phyloP scores from a whole-genome alignment of 352 stramenopile species.

The Pythium sp. region DNA sequence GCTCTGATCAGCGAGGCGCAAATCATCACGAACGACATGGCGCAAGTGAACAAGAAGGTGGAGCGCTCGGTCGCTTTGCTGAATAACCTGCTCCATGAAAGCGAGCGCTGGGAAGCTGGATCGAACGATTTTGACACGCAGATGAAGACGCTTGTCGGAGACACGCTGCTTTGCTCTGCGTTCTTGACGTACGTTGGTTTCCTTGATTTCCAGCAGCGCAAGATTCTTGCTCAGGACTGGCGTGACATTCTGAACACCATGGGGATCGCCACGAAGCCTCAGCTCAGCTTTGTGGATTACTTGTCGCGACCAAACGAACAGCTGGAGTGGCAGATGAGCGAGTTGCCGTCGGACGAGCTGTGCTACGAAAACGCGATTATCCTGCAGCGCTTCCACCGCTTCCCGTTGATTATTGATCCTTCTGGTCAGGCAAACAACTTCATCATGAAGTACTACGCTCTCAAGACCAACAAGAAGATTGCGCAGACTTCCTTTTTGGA shows the following conservation, averaged over 20 bases:
- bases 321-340: conserved; percentile 93
- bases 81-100: conserved; percentile 97
- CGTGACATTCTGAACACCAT: conserved; percentile 93
- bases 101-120: conserved; percentile 96
- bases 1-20: conserved; percentile 97
- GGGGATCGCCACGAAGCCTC: conserved; percentile 79
- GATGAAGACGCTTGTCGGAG: conserved; percentile 96
- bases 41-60: conserved; percentile 96
- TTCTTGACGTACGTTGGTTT: conserved; percentile 99
- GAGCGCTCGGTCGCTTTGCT: conserved; percentile 96
- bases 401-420: conserved; percentile 98
- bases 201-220: conserved; percentile 97
- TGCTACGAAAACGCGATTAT: conserved; percentile 99
- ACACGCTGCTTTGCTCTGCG: conserved; percentile 94
- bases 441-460: conserved; percentile 96
- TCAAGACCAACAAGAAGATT: conserved; percentile 92
- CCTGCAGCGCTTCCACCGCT: conserved; percentile 95
- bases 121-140: conserved; percentile 96
- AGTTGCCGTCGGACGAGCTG: conserved; percentile 96
- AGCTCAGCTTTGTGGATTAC: conserved; percentile 95
- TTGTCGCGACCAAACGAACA: conserved; percentile 94
- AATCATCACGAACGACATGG: conserved; percentile 98
- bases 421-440: conserved; percentile 98
- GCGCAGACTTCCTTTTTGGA: conserved; percentile 99
- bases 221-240: conserved; percentile 94